Base-by-base conservation (phyloP, 768 basidiomycete species). In the Trametopsis cervina region DNA sequence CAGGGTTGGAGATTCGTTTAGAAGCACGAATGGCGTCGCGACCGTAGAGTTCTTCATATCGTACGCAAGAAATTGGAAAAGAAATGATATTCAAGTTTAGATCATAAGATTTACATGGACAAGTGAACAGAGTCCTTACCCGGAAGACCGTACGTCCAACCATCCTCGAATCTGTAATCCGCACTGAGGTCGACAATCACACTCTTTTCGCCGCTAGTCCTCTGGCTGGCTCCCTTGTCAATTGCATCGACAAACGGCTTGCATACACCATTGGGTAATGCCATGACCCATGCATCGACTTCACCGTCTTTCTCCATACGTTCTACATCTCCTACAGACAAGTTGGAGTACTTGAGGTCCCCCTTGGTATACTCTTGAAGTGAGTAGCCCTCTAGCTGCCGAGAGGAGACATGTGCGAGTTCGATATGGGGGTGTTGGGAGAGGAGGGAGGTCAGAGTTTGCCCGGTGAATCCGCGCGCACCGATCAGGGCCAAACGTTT, bases 221-320 rank as follows among this genome's bases (percentile, higher is more conserved):
- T 78, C 58, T 73, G 76, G 52, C 70, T 68, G 12, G 83, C 72
- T 4, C 84, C 90, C 29, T 79, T 75, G 59, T 96, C 92, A 41
- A 99, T 69, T 13, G 95, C 95, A 59, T 94, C 92, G 26, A 99
- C 92, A 62, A 95, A 99, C 0, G 94, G 94, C 67, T 94, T 93
- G 70, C 89, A 87, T 20, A 91, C 78, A 17, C 96, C 96, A 56
- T 98, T 99, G n/a, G 96, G 96, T 41, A 99, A 76, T 2, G 96
- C 96, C 89, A 97, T 94, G 45, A 98, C 81, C 95, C 96, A 99
- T 7, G 92, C 95, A 61, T 99, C 95, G 15, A 99, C 91, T 60
- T 86, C 87, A 7, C 87, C 84, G 42, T 80, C 71, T 67, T 83
- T 82, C 67, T 97, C 96, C 84, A 99, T 87, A 61, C 69, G 72